These are phyloP conservation scores for Mycocentrospora acerina DNA, from an alignment of 2,329 filamentous ascomycete species.

Conservation along the genomic window DNA sequence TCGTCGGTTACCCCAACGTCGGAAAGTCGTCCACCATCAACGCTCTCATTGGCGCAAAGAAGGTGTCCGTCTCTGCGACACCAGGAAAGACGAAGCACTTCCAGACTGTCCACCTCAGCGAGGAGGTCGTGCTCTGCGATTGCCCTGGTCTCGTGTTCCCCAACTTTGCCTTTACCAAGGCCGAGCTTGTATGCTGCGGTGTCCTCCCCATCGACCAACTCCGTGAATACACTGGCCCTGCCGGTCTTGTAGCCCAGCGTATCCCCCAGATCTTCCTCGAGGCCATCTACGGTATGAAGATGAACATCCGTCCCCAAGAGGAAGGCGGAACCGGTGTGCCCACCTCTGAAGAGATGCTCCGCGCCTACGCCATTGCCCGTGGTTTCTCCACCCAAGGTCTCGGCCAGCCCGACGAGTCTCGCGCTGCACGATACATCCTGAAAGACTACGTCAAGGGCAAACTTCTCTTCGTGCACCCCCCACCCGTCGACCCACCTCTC, in stretches of 20 bases:
- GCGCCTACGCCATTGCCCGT: conserved; percentile 82
- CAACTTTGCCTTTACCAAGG: conserved; percentile 96
- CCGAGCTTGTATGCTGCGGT: conserved; percentile 92
- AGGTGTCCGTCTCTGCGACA: conserved; percentile 95
- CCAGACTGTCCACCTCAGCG: conserved; percentile 93
- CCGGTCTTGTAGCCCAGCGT: conserved; percentile 76
- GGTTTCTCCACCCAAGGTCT: conserved; percentile 88
- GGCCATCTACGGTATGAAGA: conserved; percentile 90
- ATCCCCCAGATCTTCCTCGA: conserved; percentile 89
- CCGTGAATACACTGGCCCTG: conserved; percentile 86
- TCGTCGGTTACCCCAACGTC: conserved; percentile 98
- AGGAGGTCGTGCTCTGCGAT: conserved; percentile 89
- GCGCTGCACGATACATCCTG: conserved; percentile 83
- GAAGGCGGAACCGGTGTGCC: conserved; percentile 90
- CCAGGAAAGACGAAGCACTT: conserved; percentile 99
- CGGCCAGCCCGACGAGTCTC: conserved; percentile 89
- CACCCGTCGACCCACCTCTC: conserved; percentile 65
- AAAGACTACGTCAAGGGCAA: conserved; percentile 99
- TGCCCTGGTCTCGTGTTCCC: conserved; percentile 98
- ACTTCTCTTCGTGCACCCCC: conserved; percentile 86
- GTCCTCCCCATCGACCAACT: conserved; percentile 95
- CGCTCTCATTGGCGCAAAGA: conserved; percentile 96
- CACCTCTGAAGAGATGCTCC: conserved; percentile 80
- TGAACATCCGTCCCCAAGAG: conserved; percentile 75
- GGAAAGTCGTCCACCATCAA: conserved; percentile 99